Evolutionary conservation across 495 filamentous ascomycete genomes (phyloP).

Genomic region (Xylaria curta): DNA sequence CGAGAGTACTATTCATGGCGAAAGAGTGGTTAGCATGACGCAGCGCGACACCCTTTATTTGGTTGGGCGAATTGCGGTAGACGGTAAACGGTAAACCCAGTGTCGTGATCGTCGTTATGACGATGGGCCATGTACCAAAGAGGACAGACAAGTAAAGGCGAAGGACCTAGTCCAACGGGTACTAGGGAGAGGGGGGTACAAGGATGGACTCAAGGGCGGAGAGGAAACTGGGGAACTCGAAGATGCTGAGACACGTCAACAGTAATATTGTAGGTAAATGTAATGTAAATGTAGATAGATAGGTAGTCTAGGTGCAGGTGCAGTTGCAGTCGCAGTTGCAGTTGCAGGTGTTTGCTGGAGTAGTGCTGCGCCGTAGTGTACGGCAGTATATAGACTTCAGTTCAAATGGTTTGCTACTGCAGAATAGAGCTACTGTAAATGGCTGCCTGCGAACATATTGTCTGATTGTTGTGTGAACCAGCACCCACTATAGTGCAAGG

Average conservation of each 20-base stretch:
- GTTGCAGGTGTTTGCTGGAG: conserved; percentile 7
- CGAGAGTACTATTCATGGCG: conserved; percentile 55
- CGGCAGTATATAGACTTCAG: neutral
- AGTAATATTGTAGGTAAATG: neutral
- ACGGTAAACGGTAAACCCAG: neutral
- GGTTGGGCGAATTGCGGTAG: neutral
- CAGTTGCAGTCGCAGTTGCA: neutral
- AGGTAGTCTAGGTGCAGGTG: neutral
- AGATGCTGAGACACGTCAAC: conserved; percentile 5
- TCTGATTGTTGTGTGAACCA: conserved; percentile 10
- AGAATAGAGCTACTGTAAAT: conserved; percentile 9
- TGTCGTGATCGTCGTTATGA: conserved; percentile 4
- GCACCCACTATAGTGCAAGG: conserved; percentile 22
- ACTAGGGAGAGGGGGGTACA: conserved; percentile 15
- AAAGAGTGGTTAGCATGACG: conserved; percentile 31
- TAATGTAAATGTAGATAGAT: neutral
- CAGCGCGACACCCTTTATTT: neutral
- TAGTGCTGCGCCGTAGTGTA: conserved; percentile 7
- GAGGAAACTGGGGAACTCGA: conserved; percentile 6
- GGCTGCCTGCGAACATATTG: conserved; percentile 6
- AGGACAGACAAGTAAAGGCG: conserved; percentile 10
- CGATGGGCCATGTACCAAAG: conserved; percentile 17
- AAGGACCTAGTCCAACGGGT: neutral
- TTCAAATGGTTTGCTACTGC: neutral
- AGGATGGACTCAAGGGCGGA: conserved; percentile 12